Evolutionary conservation across 2,329 filamentous ascomycete species (phyloP).

Genomic region (Elsinoe batatas): DNA sequence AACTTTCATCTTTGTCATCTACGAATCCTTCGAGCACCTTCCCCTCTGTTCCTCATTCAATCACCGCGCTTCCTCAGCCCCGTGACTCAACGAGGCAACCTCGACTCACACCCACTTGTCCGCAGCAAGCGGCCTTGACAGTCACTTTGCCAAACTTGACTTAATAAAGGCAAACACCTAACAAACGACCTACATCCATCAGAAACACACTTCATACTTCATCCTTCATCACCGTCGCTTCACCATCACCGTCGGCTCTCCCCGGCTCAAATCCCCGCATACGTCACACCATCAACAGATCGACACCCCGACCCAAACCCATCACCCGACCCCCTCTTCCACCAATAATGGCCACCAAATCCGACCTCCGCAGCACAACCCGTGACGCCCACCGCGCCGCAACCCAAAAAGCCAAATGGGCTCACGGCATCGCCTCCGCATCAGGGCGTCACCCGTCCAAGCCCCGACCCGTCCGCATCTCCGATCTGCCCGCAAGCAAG

Average conservation of each 20-base stretch:
- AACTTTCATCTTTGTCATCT: not conserved
- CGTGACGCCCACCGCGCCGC: conserved; percentile 44
- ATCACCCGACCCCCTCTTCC: conserved; percentile 5
- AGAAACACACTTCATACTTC: not conserved
- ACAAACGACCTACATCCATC: not conserved
- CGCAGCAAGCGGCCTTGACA: not conserved
- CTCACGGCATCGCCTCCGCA: conserved; percentile 30
- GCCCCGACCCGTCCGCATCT: conserved; percentile 12
- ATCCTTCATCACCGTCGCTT: not conserved
- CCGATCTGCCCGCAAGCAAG: conserved; percentile 5
- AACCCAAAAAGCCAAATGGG: conserved; percentile 43
- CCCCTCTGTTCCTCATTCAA: not conserved
- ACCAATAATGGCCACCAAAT: conserved; percentile 32
- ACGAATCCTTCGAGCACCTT: conserved; percentile 1
- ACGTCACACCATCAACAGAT: conserved; percentile 9
- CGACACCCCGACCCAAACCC: not conserved
- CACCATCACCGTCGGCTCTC: not conserved
- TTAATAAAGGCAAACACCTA: conserved; percentile 3
- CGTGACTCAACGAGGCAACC: conserved; percentile 10
- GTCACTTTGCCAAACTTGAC: not conserved
- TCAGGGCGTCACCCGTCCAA: conserved; percentile 23
- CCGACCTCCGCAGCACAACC: conserved; percentile 46
- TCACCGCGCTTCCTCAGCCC: conserved; percentile 6
- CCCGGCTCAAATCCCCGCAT: not conserved
- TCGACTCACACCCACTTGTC: not conserved